Percentiles rank a stretch among this genome's conserved stretches.
These are phyloP conservation scores for Mrakia gelida DNA, from an alignment of 768 basidiomycete genomes.

Conservation along the genomic window DNA sequence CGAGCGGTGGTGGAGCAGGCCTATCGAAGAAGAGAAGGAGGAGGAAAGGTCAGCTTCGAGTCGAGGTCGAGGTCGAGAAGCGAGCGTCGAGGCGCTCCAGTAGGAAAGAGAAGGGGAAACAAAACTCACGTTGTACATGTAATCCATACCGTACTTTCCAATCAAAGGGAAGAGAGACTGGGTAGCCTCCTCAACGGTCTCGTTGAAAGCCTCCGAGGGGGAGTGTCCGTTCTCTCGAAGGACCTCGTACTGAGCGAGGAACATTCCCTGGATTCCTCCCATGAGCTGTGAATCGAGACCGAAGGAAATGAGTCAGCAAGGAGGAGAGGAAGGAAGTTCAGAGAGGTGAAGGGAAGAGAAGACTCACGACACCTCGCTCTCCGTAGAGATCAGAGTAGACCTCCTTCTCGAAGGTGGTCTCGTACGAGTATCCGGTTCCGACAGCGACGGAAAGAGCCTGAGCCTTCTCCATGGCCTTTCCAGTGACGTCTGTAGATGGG, in stretches of 20 bases:
- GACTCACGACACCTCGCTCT: constrained; percentile 95
- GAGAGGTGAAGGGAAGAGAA: background rate
- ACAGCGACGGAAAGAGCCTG: constrained; percentile 88
- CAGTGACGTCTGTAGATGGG: constrained; percentile 97
- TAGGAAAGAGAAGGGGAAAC: background rate
- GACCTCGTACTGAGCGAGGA: constrained; percentile 97
- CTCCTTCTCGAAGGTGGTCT: constrained; percentile 99
- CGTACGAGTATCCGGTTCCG: constrained; percentile 96
- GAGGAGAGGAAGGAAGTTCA: background rate
- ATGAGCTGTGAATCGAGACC: constrained; percentile 62
- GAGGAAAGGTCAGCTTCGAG: background rate
- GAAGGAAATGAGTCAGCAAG: background rate
- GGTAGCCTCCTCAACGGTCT: constrained; percentile 99
- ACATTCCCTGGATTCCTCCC: constrained; percentile 98
- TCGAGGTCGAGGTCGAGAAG: background rate
- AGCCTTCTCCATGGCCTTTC: constrained; percentile 96
- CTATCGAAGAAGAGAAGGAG: background rate
- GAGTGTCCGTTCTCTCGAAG: constrained; percentile 93
- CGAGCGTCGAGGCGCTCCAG: background rate
- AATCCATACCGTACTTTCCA: constrained; percentile 92
- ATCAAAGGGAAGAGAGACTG: constrained; percentile 97
- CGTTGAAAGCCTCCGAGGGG: constrained; percentile 99
- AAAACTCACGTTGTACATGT: constrained; percentile 73
- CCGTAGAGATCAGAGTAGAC: constrained; percentile 99
- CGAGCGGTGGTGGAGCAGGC: constrained; percentile 99